Base-by-base conservation (phyloP, 2,329 filamentous ascomycete genomes). In the Dactylellina parvicollis region DNA sequence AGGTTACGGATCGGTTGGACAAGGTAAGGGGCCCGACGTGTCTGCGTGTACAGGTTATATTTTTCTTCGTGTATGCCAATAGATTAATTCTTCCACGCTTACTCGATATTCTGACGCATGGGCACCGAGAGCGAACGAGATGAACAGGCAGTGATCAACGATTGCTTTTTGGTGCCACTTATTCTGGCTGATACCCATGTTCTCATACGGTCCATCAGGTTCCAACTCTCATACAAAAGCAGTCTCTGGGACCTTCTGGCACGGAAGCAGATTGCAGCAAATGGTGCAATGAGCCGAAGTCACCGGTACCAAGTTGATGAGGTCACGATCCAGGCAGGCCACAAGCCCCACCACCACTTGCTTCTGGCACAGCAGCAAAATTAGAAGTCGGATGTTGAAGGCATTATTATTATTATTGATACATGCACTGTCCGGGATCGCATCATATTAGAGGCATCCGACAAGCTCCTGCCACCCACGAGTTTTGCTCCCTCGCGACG, bases 101-200 rank as follows among this genome's bases (percentile, higher is more conserved):
- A 72, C 67, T 55, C 22, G 47, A 36, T 26, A 52, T 50, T 67
- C 54, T 52, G 38, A 62, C 40, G 52, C 59, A 64, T 72, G 57
- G 67, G 24, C 28, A 40, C 20, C 44, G 38, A 65, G 67, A 72
- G 67, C 67, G 67, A 72, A 65, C 59, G 59, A 72, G 65, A 28
- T 44, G 50, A 40, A 55, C 50, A 55, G 54, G 67, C 60, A 72
- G 52, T 49, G 67, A 72, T 72, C 59, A 36, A 30, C 52, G 67
- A 65, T 65, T 72, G 50, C 38, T 34, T 46, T 16, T 14, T 69
- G 44, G 44, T 54, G 54, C 67, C 65, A 54, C 40, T 57, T 60
- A 52, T 54, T 72, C 49, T 72, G 59, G 59, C 67, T 65, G 59
- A 72, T 60, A 72, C 60, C 52, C 67, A 72, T 65, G 59, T 36